Percentiles rank a stretch among this genome's conserved stretches.
Conservation (phyloP, 2,329 filamentous ascomycete species). For the Helicocarpus griseus region DNA sequence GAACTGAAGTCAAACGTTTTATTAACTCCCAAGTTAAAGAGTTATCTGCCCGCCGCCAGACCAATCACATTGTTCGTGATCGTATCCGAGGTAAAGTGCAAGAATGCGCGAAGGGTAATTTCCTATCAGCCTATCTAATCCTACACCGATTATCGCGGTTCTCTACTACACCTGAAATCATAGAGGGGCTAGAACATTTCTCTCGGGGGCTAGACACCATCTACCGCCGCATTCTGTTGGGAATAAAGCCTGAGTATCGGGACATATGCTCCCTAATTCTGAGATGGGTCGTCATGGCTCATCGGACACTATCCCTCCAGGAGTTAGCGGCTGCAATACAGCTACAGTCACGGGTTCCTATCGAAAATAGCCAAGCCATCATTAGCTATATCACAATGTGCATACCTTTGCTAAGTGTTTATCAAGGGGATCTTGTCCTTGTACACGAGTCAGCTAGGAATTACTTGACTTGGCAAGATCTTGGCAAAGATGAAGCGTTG, state of each 20-base stretch:
- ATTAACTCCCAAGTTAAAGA: constrained; percentile 16
- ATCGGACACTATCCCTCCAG: constrained; percentile 18
- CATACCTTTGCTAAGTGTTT: constrained; percentile 16
- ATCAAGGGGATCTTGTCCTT: constrained; percentile 16
- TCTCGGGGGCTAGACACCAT: constrained; percentile 19
- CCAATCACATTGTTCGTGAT: neutral
- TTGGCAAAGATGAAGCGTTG: neutral
- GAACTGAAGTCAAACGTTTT: constrained; percentile 19
- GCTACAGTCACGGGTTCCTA: neutral
- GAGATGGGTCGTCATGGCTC: constrained; percentile 19
- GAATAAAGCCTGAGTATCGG: constrained; percentile 13
- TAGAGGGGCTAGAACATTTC: neutral
- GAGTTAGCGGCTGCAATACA: constrained; percentile 17
- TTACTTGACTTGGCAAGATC: constrained; percentile 16
- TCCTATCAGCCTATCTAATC: constrained; percentile 24
- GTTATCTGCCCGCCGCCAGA: constrained; percentile 10
- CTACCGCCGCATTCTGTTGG: constrained; percentile 21
- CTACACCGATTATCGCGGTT: constrained; percentile 14
- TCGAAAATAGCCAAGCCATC: constrained; percentile 9
- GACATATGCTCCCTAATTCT: constrained; percentile 16
- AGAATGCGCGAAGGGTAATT: constrained; percentile 21
- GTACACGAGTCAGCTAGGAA: constrained; percentile 24
- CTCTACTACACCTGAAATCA: constrained; percentile 6
- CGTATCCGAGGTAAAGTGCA: constrained; percentile 13
- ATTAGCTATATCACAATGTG: constrained; percentile 14